Conservation (phyloP, 1,284 basidiomycete genomes). For the Taiwanofungus camphoratus region DNA sequence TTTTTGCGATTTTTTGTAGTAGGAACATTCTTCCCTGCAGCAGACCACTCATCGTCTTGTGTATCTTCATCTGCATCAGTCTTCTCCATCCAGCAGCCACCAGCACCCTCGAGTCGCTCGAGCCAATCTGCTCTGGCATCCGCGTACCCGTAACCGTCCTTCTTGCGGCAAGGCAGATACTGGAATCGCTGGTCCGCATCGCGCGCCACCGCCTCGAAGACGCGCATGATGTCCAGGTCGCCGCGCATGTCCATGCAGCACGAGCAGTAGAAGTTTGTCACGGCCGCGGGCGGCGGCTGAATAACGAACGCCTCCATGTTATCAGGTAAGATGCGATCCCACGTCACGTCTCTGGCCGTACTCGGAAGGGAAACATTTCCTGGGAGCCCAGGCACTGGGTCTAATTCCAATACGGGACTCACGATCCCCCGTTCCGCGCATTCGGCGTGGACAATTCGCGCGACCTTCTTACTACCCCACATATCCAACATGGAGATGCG, state of each 20-base stretch:
- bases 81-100: conserved; percentile 20
- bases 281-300: conserved; percentile 21
- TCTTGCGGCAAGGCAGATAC: conserved; percentile 10
- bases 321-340: conserved; percentile 20
- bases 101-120: conserved; percentile 13
- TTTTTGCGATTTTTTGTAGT: too few relatives aligned
- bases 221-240: conserved; percentile 22
- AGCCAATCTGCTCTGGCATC: conserved; percentile 23
- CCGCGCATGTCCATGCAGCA: conserved; percentile 26
- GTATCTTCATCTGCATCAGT: too few relatives aligned
- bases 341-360: conserved; percentile 15
- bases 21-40: too few relatives aligned
- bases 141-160: conserved; percentile 19
- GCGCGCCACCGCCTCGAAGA: conserved; percentile 21
- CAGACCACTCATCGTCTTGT: too few relatives aligned
- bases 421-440: conserved; percentile 21
- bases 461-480: conserved; percentile 18
- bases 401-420: conserved; percentile 12
- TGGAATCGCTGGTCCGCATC: conserved; percentile 17
- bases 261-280: conserved; percentile 21
- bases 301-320: conserved; percentile 18
- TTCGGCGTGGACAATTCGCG: conserved; percentile 24
- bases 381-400: conserved; percentile 7
- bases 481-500: conserved; percentile 26
- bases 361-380: not conserved